Percentiles rank a stretch among this genome's conserved stretches.
Conservation (phyloP, 2,329 filamentous ascomycete species). For the Endothia cerciana region DNA sequence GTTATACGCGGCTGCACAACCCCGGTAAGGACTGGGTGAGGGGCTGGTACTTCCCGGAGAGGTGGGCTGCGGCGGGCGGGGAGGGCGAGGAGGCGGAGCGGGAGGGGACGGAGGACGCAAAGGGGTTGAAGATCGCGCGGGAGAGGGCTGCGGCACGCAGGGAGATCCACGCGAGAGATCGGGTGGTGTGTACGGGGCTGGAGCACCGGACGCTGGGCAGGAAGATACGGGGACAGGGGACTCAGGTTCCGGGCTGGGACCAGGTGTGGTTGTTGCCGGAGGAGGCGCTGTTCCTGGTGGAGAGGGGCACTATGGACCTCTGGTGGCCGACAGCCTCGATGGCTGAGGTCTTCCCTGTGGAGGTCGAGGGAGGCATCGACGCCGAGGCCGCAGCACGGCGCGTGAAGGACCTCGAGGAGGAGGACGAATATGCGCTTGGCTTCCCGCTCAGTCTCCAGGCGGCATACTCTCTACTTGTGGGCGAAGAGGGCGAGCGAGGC, state of each 20-base stretch:
- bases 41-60: constrained; percentile 74
- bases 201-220: constrained; percentile 77
- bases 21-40: constrained; percentile 63
- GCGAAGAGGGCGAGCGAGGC: constrained; percentile 64
- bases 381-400: constrained; percentile 33
- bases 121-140: constrained; percentile 30
- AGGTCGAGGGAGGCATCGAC: constrained; percentile 21
- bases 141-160: constrained; percentile 27
- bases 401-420: constrained; percentile 35
- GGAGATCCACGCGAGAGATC: constrained; percentile 44
- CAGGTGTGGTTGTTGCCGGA: constrained; percentile 86
- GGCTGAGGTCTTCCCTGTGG: constrained; percentile 50
- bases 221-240: constrained; percentile 56
- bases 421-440: constrained; percentile 62
- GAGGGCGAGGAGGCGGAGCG: constrained; percentile 28
- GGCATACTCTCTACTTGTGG: constrained; percentile 84
- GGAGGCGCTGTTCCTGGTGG: constrained; percentile 86
- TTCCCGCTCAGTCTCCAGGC: constrained; percentile 90
- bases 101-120: constrained; percentile 41
- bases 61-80: constrained; percentile 43
- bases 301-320: constrained; percentile 84
- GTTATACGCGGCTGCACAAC: constrained; percentile 75
- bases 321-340: constrained; percentile 73
- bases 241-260: constrained; percentile 59
- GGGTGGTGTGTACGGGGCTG: constrained; percentile 70